phyloP scores from a whole-genome alignment of 805 yeast species.

The Jamesozyma jinghongensis region DNA sequence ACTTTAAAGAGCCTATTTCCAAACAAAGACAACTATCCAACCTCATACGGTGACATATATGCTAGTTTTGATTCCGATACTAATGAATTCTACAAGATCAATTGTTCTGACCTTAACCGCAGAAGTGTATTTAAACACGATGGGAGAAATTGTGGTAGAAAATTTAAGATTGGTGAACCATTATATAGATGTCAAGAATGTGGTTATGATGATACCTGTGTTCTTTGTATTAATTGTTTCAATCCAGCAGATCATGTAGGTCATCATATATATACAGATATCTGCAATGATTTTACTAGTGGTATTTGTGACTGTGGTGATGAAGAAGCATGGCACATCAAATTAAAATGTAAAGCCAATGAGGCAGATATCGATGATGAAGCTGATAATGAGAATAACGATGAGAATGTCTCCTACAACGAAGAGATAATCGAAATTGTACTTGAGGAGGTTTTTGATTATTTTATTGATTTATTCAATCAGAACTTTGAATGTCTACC shows the following conservation, averaged over 20 bases:
- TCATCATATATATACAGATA: slow-evolving; percentile 52
- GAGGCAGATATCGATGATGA: slow-evolving; percentile 10
- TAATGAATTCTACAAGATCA: slow-evolving; percentile 7
- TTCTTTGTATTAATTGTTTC: slow-evolving; percentile 64
- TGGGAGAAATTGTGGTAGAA: slow-evolving; percentile 62
- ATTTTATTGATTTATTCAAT: slow-evolving; percentile 34
- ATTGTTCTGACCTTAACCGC: slow-evolving; percentile 2
- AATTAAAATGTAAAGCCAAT: slow-evolving; percentile 41
- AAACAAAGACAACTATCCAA: slow-evolving; percentile 12
- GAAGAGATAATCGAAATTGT: slow-evolving; percentile 20
- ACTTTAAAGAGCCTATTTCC: slow-evolving; percentile 29
- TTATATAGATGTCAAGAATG: slow-evolving; percentile 70
- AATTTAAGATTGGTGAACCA: slow-evolving; percentile 52
- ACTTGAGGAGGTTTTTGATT: slow-evolving; percentile 31
- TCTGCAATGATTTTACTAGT: slow-evolving; percentile 38
- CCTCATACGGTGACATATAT: slow-evolving; percentile 12
- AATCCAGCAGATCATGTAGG: slow-evolving; percentile 57
- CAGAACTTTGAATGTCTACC: slow-evolving; percentile 30
- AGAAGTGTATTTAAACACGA: slow-evolving; percentile 33
- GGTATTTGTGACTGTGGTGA: slow-evolving; percentile 76
- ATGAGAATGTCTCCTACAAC: slow-evolving; percentile 12
- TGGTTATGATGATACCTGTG: slow-evolving; percentile 72
- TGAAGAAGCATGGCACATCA: slow-evolving; percentile 48
- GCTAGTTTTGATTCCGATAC: background rate
- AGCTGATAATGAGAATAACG: slow-evolving; percentile 26